Percentiles rank a stretch among this genome's conserved stretches.
phyloP scores from a whole-genome alignment of 768 basidiomycete genomes.

The Lentinula boryana region DNA sequence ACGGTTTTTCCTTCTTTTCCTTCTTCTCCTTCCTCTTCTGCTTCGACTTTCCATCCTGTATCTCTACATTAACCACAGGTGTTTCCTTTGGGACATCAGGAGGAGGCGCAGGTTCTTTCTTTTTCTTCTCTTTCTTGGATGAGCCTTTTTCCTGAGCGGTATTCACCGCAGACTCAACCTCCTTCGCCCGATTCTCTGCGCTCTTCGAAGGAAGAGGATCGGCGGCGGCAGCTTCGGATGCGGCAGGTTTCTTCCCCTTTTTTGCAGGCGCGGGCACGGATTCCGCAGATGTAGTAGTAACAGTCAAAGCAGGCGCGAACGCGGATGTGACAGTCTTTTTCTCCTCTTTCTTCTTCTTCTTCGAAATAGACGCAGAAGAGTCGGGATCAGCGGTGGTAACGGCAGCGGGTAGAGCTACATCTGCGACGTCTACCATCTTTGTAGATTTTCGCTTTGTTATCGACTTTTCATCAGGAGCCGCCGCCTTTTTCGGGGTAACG shows the following conservation, averaged over 20 bases:
- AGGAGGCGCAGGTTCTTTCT: neutral
- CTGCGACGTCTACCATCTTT: neutral
- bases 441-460: constrained; percentile 5
- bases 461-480: neutral
- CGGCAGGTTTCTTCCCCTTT: neutral
- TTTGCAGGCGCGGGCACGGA: constrained; percentile 1
- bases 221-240: neutral
- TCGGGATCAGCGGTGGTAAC: neutral
- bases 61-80: constrained; percentile 8
- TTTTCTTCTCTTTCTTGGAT: constrained; percentile 1
- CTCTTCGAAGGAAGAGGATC: neutral
- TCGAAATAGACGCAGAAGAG: neutral
- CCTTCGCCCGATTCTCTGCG: constrained; percentile 11
- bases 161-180: constrained; percentile 7
- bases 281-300: constrained; percentile 14
- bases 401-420: neutral
- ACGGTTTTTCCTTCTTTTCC: constrained; percentile 9
- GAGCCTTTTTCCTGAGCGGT: neutral
- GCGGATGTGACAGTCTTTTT: neutral
- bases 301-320: constrained; percentile 5
- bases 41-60: constrained; percentile 10
- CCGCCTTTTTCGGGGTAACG: constrained; percentile 10
- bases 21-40: constrained; percentile 20
- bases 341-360: neutral
- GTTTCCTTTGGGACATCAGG: neutral